These are phyloP conservation scores for Striga asiatica DNA, from an alignment of 257 asterid genomes.

Conservation along the genomic window DNA sequence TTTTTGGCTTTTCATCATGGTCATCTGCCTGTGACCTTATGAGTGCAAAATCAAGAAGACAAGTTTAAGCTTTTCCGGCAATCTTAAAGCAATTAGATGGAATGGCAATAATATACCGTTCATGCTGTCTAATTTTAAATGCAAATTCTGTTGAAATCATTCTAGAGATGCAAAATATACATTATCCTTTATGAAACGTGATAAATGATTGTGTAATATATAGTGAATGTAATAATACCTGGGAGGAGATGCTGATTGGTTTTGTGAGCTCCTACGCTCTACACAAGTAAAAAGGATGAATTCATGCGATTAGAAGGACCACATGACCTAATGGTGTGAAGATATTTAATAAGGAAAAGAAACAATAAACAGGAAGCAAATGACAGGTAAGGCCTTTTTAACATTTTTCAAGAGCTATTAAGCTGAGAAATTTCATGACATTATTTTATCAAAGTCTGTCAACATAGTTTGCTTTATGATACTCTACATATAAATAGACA, in stretches of 20 bases:
- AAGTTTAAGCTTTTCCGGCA: slow-evolving; percentile 1
- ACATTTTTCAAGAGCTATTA: neutral
- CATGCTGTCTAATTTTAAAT: neutral
- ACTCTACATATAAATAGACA: no score
- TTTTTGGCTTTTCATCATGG: slow-evolving; percentile 52
- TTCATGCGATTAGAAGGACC: slow-evolving; percentile 13
- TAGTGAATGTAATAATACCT: slow-evolving; percentile 29
- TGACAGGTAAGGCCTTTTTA: neutral
- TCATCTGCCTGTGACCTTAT: slow-evolving; percentile 41
- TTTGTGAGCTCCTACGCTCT: slow-evolving; percentile 34
- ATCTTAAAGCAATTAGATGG: slow-evolving; percentile 1
- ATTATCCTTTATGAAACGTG: neutral
- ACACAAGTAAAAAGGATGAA: slow-evolving; percentile 23
- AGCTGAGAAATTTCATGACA: neutral
- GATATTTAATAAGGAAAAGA: neutral
- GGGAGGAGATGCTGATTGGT: slow-evolving; percentile 46
- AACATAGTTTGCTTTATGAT: no score
- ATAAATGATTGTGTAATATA: neutral
- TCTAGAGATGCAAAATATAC: neutral
- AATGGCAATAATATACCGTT: neutral
- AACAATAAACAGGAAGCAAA: neutral
- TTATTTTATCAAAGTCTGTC: slow-evolving; percentile 4
- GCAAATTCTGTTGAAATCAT: neutral
- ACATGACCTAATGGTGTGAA: slow-evolving; percentile 2
- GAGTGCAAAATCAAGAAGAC: slow-evolving; percentile 10